A percentile compares a stretch with the other conserved stretches of the same genome.
Evolutionary conservation across 192 early-diverging fungal genomes (phyloP).

Genomic region (Lobosporangium transversale): DNA sequence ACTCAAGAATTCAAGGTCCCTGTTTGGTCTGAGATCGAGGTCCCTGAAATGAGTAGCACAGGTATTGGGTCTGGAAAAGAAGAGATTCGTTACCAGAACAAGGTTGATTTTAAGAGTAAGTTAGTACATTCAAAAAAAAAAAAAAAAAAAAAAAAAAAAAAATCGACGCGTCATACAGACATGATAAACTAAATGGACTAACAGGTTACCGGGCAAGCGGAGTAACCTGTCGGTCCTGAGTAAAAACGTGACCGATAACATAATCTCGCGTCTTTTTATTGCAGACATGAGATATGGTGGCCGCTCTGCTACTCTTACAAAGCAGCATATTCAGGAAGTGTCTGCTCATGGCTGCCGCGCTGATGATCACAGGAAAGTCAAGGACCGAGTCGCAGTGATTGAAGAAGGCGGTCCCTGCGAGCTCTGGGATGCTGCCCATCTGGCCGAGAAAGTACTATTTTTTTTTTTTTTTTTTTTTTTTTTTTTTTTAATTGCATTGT

Average conservation of each 20-base stretch:
- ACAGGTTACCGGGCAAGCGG: too few species aligned
- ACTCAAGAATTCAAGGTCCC: slow-evolving; percentile 59
- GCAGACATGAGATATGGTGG: slow-evolving; percentile 73
- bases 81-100: slow-evolving; percentile 49
- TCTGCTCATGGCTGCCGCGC: slow-evolving; percentile 56
- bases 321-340: slow-evolving; percentile 57
- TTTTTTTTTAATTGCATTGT: too few species aligned
- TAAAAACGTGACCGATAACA: too few species aligned
- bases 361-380: slow-evolving; percentile 53
- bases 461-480: neutral
- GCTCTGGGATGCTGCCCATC: slow-evolving; percentile 65
- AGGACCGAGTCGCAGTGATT: slow-evolving; percentile 64
- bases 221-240: too few species aligned
- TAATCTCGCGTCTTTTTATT: too few species aligned
- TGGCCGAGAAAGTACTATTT: slow-evolving; percentile 58
- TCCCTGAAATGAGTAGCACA: slow-evolving; percentile 43
- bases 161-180: too few species aligned
- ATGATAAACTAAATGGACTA: too few species aligned
- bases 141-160: too few species aligned
- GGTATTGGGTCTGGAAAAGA: slow-evolving; percentile 20
- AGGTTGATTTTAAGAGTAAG: slow-evolving; percentile 61
- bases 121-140: too few species aligned
- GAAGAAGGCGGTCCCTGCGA: slow-evolving; percentile 54
- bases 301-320: slow-evolving; percentile 54
- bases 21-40: slow-evolving; percentile 53